phyloP scores from a whole-genome alignment of 768 basidiomycete species.

The Coprinopsis cinerea region DNA sequence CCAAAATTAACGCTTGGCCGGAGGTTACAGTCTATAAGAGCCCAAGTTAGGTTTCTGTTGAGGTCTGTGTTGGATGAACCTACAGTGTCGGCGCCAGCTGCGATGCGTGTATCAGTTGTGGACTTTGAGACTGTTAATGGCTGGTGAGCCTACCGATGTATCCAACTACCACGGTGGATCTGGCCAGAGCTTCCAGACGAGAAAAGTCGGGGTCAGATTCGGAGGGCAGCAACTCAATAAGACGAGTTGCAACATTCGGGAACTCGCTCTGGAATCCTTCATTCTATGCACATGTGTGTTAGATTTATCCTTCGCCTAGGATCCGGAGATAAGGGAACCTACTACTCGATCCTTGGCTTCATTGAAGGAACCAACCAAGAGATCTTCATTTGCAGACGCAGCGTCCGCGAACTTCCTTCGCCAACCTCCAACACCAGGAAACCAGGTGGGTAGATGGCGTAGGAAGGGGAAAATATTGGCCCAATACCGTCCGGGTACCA shows the following conservation, averaged over 20 bases:
- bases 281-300: not conserved
- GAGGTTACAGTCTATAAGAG: conserved; percentile 3
- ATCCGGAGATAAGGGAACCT: not conserved
- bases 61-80: not conserved
- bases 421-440: conserved; percentile 8
- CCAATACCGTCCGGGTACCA: conserved; percentile 3
- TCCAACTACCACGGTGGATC: not conserved
- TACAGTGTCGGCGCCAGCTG: conserved; percentile 8
- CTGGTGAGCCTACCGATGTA: conserved; percentile 1
- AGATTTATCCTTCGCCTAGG: not conserved
- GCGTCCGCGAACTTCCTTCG: not conserved
- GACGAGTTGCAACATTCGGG: conserved; percentile 1
- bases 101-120: not conserved
- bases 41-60: not conserved
- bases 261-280: not conserved
- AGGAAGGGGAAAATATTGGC: conserved; percentile 5
- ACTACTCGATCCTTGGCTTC: conserved; percentile 1
- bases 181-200: not conserved
- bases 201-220: not conserved
- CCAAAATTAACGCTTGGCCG: conserved; percentile 12
- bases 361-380: not conserved
- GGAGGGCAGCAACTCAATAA: conserved; percentile 2
- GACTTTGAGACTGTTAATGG: no score
- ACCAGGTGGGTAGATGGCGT: conserved; percentile 5
- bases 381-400: not conserved